Evolutionary conservation across 2,329 filamentous ascomycete species (phyloP).

Genomic region (Raffaelea deltoideospora): DNA sequence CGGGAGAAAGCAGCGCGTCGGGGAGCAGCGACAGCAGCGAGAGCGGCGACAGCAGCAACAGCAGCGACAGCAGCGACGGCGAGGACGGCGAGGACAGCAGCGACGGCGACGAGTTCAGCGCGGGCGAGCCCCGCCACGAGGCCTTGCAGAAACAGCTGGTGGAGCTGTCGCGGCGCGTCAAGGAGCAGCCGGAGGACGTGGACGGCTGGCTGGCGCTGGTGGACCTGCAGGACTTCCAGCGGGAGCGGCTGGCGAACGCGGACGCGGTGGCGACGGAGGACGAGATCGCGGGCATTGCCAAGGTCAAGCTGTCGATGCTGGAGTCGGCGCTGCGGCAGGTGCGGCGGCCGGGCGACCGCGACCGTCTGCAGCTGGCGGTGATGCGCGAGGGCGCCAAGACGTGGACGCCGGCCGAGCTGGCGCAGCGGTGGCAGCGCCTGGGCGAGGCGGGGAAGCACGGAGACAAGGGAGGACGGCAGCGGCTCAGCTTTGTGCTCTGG

Average conservation of each 20-base stretch:
- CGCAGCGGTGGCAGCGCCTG: slow-evolving; percentile 43
- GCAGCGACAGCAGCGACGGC: slow-evolving; percentile 15
- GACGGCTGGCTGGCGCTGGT: slow-evolving; percentile 67
- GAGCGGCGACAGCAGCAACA: neutral
- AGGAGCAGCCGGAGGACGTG: slow-evolving; percentile 50
- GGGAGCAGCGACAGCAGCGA: neutral
- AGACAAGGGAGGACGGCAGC: no score
- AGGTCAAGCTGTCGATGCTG: slow-evolving; percentile 68
- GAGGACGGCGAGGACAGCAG: slow-evolving; percentile 18
- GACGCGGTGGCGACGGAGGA: slow-evolving; percentile 17
- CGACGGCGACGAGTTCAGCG: slow-evolving; percentile 12
- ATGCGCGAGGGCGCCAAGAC: slow-evolving; percentile 60
- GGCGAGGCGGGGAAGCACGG: slow-evolving; percentile 16
- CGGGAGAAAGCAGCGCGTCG: slow-evolving; percentile 23
- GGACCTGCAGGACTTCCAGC: slow-evolving; percentile 55
- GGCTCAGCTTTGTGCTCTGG: slow-evolving; percentile 51
- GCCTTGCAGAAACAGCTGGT: slow-evolving; percentile 5
- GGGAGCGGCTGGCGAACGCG: slow-evolving; percentile 31
- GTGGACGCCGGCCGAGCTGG: slow-evolving; percentile 51
- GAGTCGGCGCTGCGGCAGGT: slow-evolving; percentile 57
- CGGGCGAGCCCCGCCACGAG: slow-evolving; percentile 6
- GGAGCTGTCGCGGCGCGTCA: slow-evolving; percentile 46
- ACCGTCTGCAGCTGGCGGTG: slow-evolving; percentile 49
- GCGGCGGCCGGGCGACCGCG: slow-evolving; percentile 27
- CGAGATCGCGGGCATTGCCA: slow-evolving; percentile 54